Conservation (phyloP, 108 stramenopile genomes). For the Epipyxis sp. region DNA sequence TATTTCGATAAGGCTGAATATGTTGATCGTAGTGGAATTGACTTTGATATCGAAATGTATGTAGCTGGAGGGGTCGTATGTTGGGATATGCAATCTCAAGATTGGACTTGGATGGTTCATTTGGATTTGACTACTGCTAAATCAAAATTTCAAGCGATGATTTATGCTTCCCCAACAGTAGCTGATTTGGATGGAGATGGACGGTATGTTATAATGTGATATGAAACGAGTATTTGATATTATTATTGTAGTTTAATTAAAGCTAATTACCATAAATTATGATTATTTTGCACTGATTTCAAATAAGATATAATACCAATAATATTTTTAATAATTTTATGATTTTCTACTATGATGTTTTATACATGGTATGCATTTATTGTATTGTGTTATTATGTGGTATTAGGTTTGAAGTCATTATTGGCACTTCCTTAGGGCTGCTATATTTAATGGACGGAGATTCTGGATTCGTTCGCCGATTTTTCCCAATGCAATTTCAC, state of each 20-base stretch:
- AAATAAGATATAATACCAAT: no score
- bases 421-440: conserved; percentile 18
- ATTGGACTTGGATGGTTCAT: conserved; percentile 11
- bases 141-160: not conserved
- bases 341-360: no score
- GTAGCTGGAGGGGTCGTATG: not conserved
- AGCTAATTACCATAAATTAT: no score
- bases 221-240: no score
- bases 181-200: conserved; percentile 31
- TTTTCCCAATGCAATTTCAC: conserved; percentile 23
- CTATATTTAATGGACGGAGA: conserved; percentile 3
- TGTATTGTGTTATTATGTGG: no score
- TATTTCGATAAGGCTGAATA: conserved; percentile 23
- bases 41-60: not conserved
- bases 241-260: no score
- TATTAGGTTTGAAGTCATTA: not conserved
- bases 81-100: conserved; percentile 5
- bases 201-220: not conserved
- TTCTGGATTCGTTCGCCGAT: not conserved
- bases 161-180: conserved; percentile 16
- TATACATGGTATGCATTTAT: no score
- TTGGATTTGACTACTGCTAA: conserved; percentile 18
- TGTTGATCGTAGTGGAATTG: not conserved
- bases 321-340: no score
- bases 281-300: no score